Conservation (phyloP, 345 rosid species). For the Bruguiera parviflora region DNA sequence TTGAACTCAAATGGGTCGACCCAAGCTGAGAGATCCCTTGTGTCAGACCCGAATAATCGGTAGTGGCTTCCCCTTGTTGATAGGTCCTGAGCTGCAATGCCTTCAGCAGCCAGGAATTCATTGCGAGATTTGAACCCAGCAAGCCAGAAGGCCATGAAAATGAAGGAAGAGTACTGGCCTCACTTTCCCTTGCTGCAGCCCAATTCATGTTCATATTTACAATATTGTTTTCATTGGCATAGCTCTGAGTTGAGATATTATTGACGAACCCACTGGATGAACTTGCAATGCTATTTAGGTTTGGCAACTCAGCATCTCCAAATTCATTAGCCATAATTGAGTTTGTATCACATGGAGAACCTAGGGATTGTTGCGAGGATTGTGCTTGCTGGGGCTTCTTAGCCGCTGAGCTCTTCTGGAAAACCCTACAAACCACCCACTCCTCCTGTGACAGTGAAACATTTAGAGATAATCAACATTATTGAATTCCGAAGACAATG, state of each 20-base stretch:
- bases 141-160: slow-evolving; percentile 60
- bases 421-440: slow-evolving; percentile 91
- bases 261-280: slow-evolving; percentile 18
- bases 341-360: slow-evolving; percentile 72
- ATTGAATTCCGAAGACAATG: background rate
- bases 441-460: slow-evolving; percentile 52
- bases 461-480: background rate
- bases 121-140: slow-evolving; percentile 56
- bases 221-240: slow-evolving; percentile 25
- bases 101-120: slow-evolving; percentile 80
- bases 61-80: slow-evolving; percentile 46
- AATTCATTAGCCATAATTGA: slow-evolving; percentile 57
- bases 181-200: slow-evolving; percentile 28
- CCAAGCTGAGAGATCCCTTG: slow-evolving; percentile 39
- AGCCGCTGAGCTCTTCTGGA: slow-evolving; percentile 54
- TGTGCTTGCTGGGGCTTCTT: slow-evolving; percentile 56
- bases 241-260: background rate
- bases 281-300: slow-evolving; percentile 25
- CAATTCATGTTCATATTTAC: slow-evolving; percentile 28
- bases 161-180: slow-evolving; percentile 26
- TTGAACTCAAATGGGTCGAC: slow-evolving; percentile 26
- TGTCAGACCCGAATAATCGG: slow-evolving; percentile 37
- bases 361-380: slow-evolving; percentile 65
- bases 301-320: slow-evolving; percentile 68
- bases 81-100: slow-evolving; percentile 71